Evolutionary conservation across 495 filamentous ascomycete genomes (phyloP).

Genomic region (Cercophora newfieldiana): DNA sequence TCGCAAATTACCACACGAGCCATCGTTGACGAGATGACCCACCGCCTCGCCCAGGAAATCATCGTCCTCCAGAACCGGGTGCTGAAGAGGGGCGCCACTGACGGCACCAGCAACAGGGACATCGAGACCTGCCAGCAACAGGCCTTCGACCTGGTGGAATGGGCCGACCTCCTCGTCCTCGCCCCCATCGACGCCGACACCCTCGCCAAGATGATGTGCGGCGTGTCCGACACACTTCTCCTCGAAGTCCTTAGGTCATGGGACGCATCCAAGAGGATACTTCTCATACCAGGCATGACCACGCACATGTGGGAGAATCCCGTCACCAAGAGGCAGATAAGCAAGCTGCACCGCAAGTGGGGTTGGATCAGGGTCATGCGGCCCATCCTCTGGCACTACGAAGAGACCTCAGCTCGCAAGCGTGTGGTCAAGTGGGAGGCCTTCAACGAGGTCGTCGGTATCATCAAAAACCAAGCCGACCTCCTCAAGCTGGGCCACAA

Average conservation of each 20-base stretch:
- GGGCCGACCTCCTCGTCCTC: conserved; percentile 83
- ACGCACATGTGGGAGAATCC: conserved; percentile 82
- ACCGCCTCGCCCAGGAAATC: conserved; percentile 53
- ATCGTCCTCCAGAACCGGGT: conserved; percentile 49
- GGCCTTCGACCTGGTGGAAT: conserved; percentile 73
- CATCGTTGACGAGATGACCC: conserved; percentile 54
- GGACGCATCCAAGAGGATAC: conserved; percentile 79
- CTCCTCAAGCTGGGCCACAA: conserved; percentile 61
- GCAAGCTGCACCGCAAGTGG: conserved; percentile 77
- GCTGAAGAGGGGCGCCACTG: conserved; percentile 30
- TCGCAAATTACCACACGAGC: conserved; percentile 54
- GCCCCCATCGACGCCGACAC: conserved; percentile 82
- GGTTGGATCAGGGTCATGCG: conserved; percentile 72
- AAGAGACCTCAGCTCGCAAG: conserved; percentile 48
- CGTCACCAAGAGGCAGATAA: conserved; percentile 77
- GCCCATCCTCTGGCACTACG: conserved; percentile 73
- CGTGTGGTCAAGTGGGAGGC: conserved; percentile 65
- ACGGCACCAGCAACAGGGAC: conserved; percentile 34
- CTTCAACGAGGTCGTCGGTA: conserved; percentile 61
- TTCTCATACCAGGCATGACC: conserved; percentile 82
- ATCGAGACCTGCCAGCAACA: conserved; percentile 50
- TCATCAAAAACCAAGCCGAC: conserved; percentile 67
- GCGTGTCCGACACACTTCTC: conserved; percentile 70
- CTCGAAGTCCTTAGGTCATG: conserved; percentile 75
- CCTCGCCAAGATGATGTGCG: conserved; percentile 79